phyloP scores from a whole-genome alignment of 177 flowering plant species.

The Vitis hybrid region DNA sequence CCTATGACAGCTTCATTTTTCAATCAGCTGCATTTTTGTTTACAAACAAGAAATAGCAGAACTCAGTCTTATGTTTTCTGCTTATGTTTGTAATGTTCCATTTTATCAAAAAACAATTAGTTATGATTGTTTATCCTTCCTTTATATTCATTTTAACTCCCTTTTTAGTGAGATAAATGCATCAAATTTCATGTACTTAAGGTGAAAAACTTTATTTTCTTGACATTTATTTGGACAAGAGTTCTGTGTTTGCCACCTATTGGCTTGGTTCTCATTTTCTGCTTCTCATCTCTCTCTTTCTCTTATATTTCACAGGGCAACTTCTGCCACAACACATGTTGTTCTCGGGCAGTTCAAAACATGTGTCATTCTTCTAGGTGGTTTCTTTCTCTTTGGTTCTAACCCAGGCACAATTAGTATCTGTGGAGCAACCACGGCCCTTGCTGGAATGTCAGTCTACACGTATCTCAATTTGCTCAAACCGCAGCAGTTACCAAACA shows the following conservation, averaged over 20 bases:
- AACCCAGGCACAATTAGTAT: conserved; percentile 62
- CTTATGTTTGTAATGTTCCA: not conserved
- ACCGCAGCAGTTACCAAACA: conserved; percentile 28
- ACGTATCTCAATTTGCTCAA: conserved; percentile 49
- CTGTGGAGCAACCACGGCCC: conserved; percentile 59
- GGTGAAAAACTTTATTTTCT: not conserved
- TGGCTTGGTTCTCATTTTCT: conserved; percentile 6
- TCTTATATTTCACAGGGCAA: conserved; percentile 42
- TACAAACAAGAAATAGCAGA: not conserved
- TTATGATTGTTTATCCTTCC: not conserved
- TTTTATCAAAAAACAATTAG: not conserved
- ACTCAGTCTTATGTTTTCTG: not conserved
- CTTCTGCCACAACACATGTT: conserved; percentile 67
- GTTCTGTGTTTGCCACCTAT: not conserved
- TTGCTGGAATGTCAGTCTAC: conserved; percentile 59
- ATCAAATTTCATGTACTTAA: not conserved
- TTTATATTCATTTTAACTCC: not conserved
- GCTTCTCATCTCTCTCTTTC: too few relatives aligned
- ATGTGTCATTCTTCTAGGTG: conserved; percentile 63
- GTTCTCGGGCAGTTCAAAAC: conserved; percentile 80
- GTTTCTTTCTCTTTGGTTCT: conserved; percentile 51
- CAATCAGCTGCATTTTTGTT: not conserved
- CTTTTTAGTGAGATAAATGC: too few relatives aligned
- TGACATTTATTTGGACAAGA: not conserved
- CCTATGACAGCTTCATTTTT: too few relatives aligned